Evolutionary conservation across 108 stramenopile species (phyloP).

Genomic region (Aurantiochytrium sp.): DNA sequence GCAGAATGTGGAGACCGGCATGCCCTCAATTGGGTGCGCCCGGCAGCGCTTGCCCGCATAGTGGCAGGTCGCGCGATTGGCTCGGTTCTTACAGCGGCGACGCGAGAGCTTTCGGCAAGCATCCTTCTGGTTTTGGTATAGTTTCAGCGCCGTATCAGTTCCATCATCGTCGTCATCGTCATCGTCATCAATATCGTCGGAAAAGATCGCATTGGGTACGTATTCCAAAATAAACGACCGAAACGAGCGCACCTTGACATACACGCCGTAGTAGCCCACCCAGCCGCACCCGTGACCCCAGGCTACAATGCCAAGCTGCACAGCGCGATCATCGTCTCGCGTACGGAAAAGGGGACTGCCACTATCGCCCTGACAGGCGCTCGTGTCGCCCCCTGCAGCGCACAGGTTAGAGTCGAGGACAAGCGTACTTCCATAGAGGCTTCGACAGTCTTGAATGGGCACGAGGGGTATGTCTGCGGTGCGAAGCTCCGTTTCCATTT

Average conservation of each 20-base stretch:
- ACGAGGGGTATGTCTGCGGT: neutral
- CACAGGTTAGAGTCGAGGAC: neutral
- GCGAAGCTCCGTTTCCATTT: neutral
- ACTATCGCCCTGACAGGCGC: neutral
- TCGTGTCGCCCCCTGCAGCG: neutral
- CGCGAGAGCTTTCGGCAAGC: too few relatives aligned
- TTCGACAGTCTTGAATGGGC: neutral
- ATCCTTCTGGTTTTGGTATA: too few relatives aligned
- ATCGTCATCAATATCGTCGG: too few relatives aligned
- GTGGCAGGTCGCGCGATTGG: too few relatives aligned
- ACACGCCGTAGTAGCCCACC: neutral
- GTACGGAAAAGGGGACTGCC: neutral
- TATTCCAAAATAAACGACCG: neutral
- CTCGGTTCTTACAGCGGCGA: too few relatives aligned
- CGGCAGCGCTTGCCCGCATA: neutral
- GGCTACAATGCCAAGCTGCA: neutral
- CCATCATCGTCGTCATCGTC: too few relatives aligned
- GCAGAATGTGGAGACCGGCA: neutral
- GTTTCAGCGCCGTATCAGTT: too few relatives aligned
- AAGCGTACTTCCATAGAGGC: neutral
- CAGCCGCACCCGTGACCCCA: neutral
- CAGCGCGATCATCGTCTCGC: neutral
- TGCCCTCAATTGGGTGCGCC: neutral
- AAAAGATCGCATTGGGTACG: neutral
- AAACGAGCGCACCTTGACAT: neutral